Conservation (phyloP, 139 green algal genomes). For the Mesotaenium endlicherianum region DNA sequence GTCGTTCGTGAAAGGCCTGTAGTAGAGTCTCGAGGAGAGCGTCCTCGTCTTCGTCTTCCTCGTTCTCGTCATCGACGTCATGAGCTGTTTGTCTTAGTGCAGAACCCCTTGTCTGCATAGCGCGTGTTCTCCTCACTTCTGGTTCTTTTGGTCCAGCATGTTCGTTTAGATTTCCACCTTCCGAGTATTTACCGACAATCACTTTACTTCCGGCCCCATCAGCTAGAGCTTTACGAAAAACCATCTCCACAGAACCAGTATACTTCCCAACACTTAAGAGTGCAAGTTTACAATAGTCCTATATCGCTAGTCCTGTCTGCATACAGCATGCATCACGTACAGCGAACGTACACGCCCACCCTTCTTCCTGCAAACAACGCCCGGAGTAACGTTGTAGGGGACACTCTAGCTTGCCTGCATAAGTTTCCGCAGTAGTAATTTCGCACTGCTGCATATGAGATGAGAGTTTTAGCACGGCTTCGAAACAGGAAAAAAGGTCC, state of each 20-base stretch:
- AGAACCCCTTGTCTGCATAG: not conserved
- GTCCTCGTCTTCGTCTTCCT: not conserved
- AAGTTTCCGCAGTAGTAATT: too few species aligned
- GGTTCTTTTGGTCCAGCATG: not conserved
- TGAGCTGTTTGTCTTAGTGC: not conserved
- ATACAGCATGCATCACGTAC: too few species aligned
- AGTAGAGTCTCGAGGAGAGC: not conserved
- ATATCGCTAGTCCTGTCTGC: too few species aligned
- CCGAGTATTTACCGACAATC: not conserved
- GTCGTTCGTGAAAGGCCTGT: not conserved
- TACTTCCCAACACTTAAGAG: too few species aligned
- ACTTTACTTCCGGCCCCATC: not conserved
- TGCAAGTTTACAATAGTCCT: too few species aligned
- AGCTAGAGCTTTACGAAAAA: not conserved
- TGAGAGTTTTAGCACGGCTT: too few species aligned
- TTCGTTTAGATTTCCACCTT: not conserved
- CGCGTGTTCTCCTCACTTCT: not conserved
- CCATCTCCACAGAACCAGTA: not conserved
- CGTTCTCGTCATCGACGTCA: not conserved
- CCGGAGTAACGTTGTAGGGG: too few species aligned
- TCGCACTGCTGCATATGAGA: too few species aligned
- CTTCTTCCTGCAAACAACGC: too few species aligned
- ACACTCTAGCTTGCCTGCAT: too few species aligned
- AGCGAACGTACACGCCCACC: too few species aligned
- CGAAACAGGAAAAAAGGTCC: too few species aligned